Evolutionary conservation across 1,284 basidiomycete species (phyloP), one percentile per base, ranked within the genome.

Genomic region (Bondarzewia mesenterica): DNA sequence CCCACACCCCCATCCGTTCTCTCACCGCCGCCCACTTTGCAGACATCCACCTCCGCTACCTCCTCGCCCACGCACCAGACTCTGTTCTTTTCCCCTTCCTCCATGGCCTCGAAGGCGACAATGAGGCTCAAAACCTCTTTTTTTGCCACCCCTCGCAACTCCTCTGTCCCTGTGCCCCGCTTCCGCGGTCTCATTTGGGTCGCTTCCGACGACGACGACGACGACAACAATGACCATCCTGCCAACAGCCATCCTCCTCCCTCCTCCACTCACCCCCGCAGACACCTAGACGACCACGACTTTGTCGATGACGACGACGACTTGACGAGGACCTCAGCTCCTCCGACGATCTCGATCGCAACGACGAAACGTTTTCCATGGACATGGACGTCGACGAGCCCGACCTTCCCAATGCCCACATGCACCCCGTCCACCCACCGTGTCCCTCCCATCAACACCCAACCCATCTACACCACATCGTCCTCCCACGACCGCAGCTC

Each of bases 81-180:
- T 70, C 73, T 42, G 74, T 85, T 58, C 75, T 93, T 58, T 89
- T 92, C 64, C 85, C 91, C 23, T 89, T 93, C 72, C 66, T 89
- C 46, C 82, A 91, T 62, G 82, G 89, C 50, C 72, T 94, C 61
- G 89, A 92, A 58, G 83, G 86, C 56, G 74, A 82, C 53, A 88
- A 89, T 60, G 65, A 76, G 22, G 77, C 80, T 0, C 89, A 90
- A 68, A 86, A 85, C 61, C 70, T 74, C 26, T 92, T 92, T 71
- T n/a, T 92, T 91, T 60, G 73, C 80, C 3, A 63, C 67, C 26
- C 32, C 52, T 26, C 57, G 61, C 62, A 40, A 59, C 57, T 22
- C 58, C 38, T 15, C 50, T 53, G 7, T 22, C 29, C 29, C n/a
- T n/a, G 4, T n/a, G 29, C 29, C 10, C n/a, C 29, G 29, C 29